Base-by-base conservation (phyloP, 495 filamentous ascomycete genomes). In the Hypoxylon lienhwacheense region DNA sequence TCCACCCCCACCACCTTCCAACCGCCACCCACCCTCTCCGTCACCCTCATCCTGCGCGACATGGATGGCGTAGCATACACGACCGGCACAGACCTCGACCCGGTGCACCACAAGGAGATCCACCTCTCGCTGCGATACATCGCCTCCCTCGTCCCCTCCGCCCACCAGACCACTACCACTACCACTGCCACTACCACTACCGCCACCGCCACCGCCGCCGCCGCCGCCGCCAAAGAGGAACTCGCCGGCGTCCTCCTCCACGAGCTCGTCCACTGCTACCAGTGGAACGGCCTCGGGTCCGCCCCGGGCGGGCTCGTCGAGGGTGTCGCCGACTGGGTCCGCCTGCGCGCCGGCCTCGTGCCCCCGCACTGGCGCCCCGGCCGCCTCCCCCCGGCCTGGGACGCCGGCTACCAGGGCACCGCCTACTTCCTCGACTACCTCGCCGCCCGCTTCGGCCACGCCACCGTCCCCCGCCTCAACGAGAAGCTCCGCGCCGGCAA, bases 231-330 rank as follows among this genome's bases (percentile, higher is more conserved):
- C n/a, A n/a, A n/a, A n/a, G n/a, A n/a, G n/a, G 93, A 98, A 72
- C 83, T 97, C 48, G 70, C 77, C 7, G 93, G 93, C 29, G 90
- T 98, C 2, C 62, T 98, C 6, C 82, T 84, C 0, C 93, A 98
- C 68, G 93, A 98, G 71, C 85, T 97, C 55, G 93, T 97, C 7
- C 93, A 98, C 67, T 97, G 91, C 73, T 95, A 87, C 72, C 93
- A 98, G 67, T 89, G 88, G 70, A 83, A 87, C 44, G 86, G 77
- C 1, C 73, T 70, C 1, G 81, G 79, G 0, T 77, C 73, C 3
- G 80, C 78, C 11, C 92, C 92, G 0, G 84, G 85, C 10, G 93
- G 93, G 0, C 59, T 98, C 53, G 85, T 95, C 46, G 93, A 98
- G 66, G 93, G 93, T 0, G 84, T 98, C 47, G 92, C 93, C 11